phyloP scores from a whole-genome alignment of 2,329 filamentous ascomycete species.

The Scedosporium minutisporum region DNA sequence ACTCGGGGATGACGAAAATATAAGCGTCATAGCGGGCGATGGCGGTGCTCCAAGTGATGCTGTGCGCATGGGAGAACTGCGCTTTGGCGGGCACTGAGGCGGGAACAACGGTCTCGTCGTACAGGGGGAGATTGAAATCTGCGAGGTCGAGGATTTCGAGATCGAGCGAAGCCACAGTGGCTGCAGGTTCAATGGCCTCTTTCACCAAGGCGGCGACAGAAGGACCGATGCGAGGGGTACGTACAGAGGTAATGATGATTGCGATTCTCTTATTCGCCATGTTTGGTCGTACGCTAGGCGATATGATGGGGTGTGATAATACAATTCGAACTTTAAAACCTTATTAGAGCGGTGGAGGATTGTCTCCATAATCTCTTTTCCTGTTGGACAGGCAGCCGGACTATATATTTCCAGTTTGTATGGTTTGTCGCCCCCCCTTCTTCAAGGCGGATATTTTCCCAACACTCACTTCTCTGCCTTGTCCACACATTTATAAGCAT shows the following conservation, averaged over 20 bases:
- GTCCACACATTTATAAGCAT: too few relatives aligned
- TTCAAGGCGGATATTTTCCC: too few relatives aligned
- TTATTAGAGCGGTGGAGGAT: too few relatives aligned
- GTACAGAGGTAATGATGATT: neutral
- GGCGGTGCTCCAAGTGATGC: conserved; percentile 31
- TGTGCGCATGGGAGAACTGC: conserved; percentile 29
- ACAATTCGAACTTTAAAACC: too few relatives aligned
- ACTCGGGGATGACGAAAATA: conserved; percentile 42
- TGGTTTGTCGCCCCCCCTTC: too few relatives aligned
- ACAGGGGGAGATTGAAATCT: conserved; percentile 32
- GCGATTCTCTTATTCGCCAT: neutral
- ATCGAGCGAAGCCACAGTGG: conserved; percentile 11
- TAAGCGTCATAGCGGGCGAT: conserved; percentile 35
- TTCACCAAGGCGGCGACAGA: conserved; percentile 23
- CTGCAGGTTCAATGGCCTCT: conserved; percentile 15
- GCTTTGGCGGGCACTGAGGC: conserved; percentile 24
- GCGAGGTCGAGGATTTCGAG: conserved; percentile 25
- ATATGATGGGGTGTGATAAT: too few relatives aligned
- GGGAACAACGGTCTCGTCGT: conserved; percentile 31
- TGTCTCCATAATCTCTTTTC: too few relatives aligned
- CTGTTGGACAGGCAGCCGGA: too few relatives aligned
- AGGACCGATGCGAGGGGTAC: conserved; percentile 20
- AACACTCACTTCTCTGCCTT: too few relatives aligned
- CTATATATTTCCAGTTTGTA: too few relatives aligned
- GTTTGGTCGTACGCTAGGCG: too few relatives aligned